These are phyloP conservation scores for Flammula alnicola DNA, from an alignment of 1,284 basidiomycete genomes.

Conservation along the genomic window DNA sequence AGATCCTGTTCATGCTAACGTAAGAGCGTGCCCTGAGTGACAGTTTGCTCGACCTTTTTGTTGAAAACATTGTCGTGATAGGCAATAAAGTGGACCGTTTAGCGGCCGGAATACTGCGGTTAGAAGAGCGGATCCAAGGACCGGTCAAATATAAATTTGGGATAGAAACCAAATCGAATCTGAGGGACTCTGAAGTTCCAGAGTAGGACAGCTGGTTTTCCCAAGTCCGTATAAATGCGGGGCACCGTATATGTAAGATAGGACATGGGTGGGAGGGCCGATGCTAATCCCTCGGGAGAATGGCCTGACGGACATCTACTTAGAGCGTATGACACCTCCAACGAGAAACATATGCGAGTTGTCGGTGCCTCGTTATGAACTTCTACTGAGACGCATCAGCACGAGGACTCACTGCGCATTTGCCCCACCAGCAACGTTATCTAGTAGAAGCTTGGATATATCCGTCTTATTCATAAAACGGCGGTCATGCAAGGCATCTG, in stretches of 20 bases:
- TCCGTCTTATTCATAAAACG: constrained; percentile 1
- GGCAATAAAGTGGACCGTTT: constrained; percentile 29
- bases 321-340: constrained; percentile 16
- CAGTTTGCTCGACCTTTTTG: constrained; percentile 18
- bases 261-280: constrained; percentile 30
- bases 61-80: constrained; percentile 22
- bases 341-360: not conserved
- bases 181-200: constrained; percentile 27
- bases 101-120: constrained; percentile 22
- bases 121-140: constrained; percentile 28
- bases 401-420: no score
- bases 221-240: constrained; percentile 16
- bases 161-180: constrained; percentile 32
- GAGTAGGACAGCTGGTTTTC: constrained; percentile 17
- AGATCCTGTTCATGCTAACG: constrained; percentile 6
- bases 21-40: constrained; percentile 16
- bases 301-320: constrained; percentile 23
- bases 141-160: constrained; percentile 32
- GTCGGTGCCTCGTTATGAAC: no score
- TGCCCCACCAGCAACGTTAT: no score
- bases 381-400: no score
- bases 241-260: constrained; percentile 32
- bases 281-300: constrained; percentile 26
- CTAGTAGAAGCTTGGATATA: constrained; percentile 14
- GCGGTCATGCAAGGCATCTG: not conserved